Evolutionary conservation across 176 grass and related monocot species (phyloP).

Genomic region (Miscanthus lutarioriparius): DNA sequence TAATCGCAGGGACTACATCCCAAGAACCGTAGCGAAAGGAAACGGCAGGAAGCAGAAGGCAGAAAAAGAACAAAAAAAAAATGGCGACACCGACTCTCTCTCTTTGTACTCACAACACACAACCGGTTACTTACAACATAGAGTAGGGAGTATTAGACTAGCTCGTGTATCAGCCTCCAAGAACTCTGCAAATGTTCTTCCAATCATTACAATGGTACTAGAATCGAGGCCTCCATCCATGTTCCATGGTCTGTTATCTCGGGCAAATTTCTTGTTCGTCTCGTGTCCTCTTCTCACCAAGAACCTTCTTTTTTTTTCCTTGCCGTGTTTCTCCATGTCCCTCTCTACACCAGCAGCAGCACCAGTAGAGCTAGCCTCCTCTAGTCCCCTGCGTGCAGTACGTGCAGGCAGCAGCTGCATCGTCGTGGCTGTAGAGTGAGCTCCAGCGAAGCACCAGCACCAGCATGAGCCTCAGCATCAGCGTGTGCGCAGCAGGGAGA

Average conservation of each 20-base stretch:
- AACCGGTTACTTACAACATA: conserved; percentile 28
- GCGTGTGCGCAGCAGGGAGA: not conserved
- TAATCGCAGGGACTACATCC: not conserved
- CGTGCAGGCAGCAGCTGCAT: not conserved
- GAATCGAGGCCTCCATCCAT: not conserved
- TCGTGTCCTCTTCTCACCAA: not conserved
- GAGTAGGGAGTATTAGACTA: not conserved
- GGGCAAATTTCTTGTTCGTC: not conserved
- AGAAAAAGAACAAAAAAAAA: conserved; percentile 5
- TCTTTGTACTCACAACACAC: conserved; percentile 24
- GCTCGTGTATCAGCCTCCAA: conserved; percentile 5
- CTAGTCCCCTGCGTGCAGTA: not conserved
- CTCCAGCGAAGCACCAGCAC: not conserved
- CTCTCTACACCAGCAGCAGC: not conserved
- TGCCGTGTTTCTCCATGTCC: not conserved
- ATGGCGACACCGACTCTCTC: not conserved
- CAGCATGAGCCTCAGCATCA: not conserved
- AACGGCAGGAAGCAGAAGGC: not conserved
- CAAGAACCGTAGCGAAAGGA: not conserved
- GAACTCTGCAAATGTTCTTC: conserved; percentile 32
- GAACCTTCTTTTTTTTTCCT: not conserved
- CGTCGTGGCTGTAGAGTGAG: not conserved
- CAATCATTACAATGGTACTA: not conserved
- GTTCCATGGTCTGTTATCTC: not conserved
- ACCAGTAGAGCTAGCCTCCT: not conserved